Conservation (phyloP, 257 asterid genomes). For the Solanum ahanhuiri region DNA sequence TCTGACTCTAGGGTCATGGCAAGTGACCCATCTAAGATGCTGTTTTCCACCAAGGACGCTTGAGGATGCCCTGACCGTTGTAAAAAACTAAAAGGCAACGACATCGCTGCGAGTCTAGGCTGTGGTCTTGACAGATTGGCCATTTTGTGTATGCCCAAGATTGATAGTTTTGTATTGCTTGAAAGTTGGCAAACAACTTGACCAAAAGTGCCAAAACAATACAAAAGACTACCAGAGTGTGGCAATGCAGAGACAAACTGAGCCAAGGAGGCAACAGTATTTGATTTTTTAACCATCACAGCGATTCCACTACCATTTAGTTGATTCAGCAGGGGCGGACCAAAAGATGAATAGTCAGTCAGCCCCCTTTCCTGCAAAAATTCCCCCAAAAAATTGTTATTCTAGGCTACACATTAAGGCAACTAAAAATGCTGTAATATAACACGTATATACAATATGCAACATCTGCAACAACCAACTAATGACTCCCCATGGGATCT, state of each 20-base stretch:
- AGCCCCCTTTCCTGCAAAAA: conserved; percentile 48
- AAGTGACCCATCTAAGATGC: conserved; percentile 34
- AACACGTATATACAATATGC: neutral
- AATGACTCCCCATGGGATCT: neutral
- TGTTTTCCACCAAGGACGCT: conserved; percentile 19
- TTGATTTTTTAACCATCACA: conserved; percentile 40
- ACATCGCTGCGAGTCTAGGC: conserved; percentile 42
- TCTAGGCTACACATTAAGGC: neutral
- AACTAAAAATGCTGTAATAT: neutral
- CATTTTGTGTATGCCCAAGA: conserved; percentile 51
- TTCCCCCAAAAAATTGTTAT: neutral
- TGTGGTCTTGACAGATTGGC: conserved; percentile 26
- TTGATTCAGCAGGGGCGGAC: conserved; percentile 71
- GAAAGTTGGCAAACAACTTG: conserved; percentile 58
- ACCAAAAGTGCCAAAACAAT: conserved; percentile 61
- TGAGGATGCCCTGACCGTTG: no score
- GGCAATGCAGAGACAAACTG: conserved; percentile 45
- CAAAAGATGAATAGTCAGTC: conserved; percentile 57
- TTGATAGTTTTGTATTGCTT: conserved; percentile 56
- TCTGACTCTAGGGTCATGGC: conserved; percentile 56
- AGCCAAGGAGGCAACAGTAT: conserved; percentile 55
- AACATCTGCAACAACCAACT: neutral
- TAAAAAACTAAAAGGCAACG: conserved; percentile 3
- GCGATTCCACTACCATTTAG: conserved; percentile 59
- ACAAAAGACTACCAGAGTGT: conserved; percentile 15